Evolutionary conservation across 129 eudicot species (phyloP), one percentile per base, ranked within the genome.

Genomic region (Artemisia annua): DNA sequence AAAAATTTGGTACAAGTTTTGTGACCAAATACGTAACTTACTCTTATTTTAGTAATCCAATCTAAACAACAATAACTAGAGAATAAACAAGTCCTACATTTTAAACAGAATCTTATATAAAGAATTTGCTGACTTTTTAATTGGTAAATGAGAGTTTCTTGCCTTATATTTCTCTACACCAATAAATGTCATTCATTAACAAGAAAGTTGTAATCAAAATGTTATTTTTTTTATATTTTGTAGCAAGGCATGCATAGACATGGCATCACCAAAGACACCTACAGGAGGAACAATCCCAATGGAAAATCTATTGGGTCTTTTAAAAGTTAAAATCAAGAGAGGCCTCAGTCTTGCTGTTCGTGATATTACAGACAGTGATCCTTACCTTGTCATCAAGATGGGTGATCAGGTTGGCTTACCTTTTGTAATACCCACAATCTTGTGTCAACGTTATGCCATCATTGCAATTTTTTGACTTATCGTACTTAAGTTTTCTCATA

Each of bases 291-390:
- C 8, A 35, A 22, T 65, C 13, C 26, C 63, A 53, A 82, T 75
- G 82, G 86, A 85, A 3, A 77, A 75, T 72, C 65, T 87, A 11
- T 68, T 78, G 80, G 97, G 97, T 64, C 80, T 85, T 64, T 87
- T 90, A 35, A 78, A 91, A 71, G 74, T 90, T 35, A 85, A 82
- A 19, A 61, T 90, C 8, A 85, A 81, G 49, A 83, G 75, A 69
- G 97, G 97, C 22, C 30, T 81, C 2, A 82, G 84, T 70, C 97
- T 90, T 67, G 97, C 89, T n/a, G 85, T 90, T 57, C 89, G 97
- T 3, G 97, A 90, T 67, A 81, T 90, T 48, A 73, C 78, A 11
- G 85, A 79, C 56, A 90, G 97, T 43, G 97, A 90, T 79, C 97
- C 97, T 43, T 90, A 90, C 63, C 84, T 83, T 52, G 91, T 90